Base-by-base conservation (phyloP, 1,139 yeast genomes). In the Candida pseudoviswanathii region DNA sequence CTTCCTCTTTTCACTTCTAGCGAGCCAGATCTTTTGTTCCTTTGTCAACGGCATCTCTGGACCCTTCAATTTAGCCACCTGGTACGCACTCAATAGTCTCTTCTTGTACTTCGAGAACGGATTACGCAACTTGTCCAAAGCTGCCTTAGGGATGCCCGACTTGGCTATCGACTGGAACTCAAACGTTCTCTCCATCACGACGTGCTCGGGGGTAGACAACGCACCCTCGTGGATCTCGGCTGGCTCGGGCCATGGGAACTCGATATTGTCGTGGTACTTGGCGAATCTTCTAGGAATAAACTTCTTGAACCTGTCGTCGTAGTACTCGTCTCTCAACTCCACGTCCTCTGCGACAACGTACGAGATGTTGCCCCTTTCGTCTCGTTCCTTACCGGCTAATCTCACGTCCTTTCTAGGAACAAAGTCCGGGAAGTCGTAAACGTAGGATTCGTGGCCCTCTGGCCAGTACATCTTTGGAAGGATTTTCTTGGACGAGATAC, bases 231-330 rank as follows among this genome's bases (percentile, higher is more conserved):
- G 61, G n/a, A 73, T 70, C 6, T 78, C 75, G 34, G 83, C 85
- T 2, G 96, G 96, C 56, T 82, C 80, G 41, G 98, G 98, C 96
- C 96, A 92, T 49, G 98, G 97, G 48, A 92, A 83, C 44, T 83
- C 82, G 50, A 89, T 72, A 44, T 80, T 76, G 40, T 81, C 81
- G 59, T 89, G 91, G 57, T 81, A 78, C 57, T 79, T 82, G 11
- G 92, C 90, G 56, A 82, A 81, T 69, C 98, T 82, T 54, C 80
- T 80, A 24, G 96, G 96, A 73, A 90, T 72, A 77, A 87, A 81
- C 62, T 78, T 76, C 65, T 85, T 86, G 66, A 86, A 85, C 58
- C 87, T 82, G 45, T 81, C 82, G 64, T 91, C 96, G 66, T 80
- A 92, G 64, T 87, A 86, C 48, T 73, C 69, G 10, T 83, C 96